These are phyloP conservation scores for Glarea lozoyensis DNA, from an alignment of 495 filamentous ascomycete species.

Conservation along the genomic window DNA sequence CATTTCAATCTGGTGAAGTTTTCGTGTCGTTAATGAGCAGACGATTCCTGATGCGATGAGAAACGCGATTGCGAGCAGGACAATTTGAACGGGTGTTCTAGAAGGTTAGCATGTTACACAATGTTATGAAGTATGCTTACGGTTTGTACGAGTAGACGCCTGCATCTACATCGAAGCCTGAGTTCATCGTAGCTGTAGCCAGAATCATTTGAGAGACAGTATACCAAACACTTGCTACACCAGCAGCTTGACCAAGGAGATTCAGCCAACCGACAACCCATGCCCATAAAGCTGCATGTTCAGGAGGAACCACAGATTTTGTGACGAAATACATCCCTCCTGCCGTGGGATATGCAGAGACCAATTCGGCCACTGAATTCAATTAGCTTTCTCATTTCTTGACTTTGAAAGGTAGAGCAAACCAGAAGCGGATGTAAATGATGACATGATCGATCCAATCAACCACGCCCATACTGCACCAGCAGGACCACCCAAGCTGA, in stretches of 20 bases:
- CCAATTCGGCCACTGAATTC: constrained; percentile 41
- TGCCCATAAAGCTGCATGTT: constrained; percentile 48
- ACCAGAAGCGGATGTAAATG: background rate
- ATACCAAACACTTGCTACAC: constrained; percentile 48
- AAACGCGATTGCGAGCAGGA: constrained; percentile 48
- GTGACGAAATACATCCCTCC: constrained; percentile 60
- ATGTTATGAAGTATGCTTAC: constrained; percentile 21
- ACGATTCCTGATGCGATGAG: constrained; percentile 51
- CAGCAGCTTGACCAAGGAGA: constrained; percentile 50
- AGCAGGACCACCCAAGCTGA: constrained; percentile 58
- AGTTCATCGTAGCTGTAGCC: constrained; percentile 48
- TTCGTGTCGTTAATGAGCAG: constrained; percentile 57
- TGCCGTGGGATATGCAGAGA: constrained; percentile 55
- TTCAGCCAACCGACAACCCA: constrained; percentile 59
- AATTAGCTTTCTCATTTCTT: background rate
- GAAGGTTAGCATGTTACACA: constrained; percentile 4
- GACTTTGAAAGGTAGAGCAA: background rate
- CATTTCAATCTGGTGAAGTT: constrained; percentile 51
- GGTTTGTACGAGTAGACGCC: constrained; percentile 34
- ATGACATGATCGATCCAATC: constrained; percentile 41
- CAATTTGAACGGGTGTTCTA: constrained; percentile 55
- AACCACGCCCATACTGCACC: constrained; percentile 69
- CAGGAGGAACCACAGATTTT: constrained; percentile 47
- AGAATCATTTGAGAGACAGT: constrained; percentile 51
- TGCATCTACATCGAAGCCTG: constrained; percentile 31